Evolutionary conservation across 148 eudicot species (phyloP).

Genomic region (Camellia sinensis): DNA sequence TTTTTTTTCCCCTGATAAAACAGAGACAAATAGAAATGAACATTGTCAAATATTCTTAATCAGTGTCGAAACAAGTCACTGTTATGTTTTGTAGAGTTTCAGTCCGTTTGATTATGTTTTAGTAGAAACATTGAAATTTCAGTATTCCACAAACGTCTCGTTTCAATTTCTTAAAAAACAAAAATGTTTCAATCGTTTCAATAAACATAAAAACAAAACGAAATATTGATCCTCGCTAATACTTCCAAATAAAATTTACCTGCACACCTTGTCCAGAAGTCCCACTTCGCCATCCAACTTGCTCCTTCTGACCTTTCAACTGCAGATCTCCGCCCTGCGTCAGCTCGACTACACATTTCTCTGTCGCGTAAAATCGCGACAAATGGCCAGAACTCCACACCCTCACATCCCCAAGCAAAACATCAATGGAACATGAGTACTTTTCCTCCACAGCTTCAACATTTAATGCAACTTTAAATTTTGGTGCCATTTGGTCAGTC

Average conservation of each 20-base stretch:
- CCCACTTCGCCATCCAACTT: conserved; percentile 78
- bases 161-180: too few relatives aligned
- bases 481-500: conserved; percentile 45
- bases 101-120: too few relatives aligned
- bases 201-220: too few relatives aligned
- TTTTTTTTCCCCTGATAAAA: too few relatives aligned
- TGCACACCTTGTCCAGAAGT: conserved; percentile 86
- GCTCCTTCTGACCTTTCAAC: conserved; percentile 47
- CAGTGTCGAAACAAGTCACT: too few relatives aligned
- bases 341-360: conserved; percentile 68
- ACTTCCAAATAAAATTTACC: conserved; percentile 38
- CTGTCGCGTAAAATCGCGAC: conserved; percentile 49
- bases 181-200: too few relatives aligned
- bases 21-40: too few relatives aligned
- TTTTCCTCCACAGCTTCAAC: conserved; percentile 53
- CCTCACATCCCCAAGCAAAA: conserved; percentile 66
- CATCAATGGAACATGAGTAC: conserved; percentile 70
- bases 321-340: conserved; percentile 62
- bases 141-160: too few relatives aligned
- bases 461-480: conserved; percentile 56
- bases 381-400: conserved; percentile 91
- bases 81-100: too few relatives aligned
- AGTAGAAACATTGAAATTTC: too few relatives aligned
- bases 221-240: too few relatives aligned
- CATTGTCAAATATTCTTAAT: too few relatives aligned